Conservation (phyloP, 2,329 filamentous ascomycete species). For the Fusarium solani-melongenae region DNA sequence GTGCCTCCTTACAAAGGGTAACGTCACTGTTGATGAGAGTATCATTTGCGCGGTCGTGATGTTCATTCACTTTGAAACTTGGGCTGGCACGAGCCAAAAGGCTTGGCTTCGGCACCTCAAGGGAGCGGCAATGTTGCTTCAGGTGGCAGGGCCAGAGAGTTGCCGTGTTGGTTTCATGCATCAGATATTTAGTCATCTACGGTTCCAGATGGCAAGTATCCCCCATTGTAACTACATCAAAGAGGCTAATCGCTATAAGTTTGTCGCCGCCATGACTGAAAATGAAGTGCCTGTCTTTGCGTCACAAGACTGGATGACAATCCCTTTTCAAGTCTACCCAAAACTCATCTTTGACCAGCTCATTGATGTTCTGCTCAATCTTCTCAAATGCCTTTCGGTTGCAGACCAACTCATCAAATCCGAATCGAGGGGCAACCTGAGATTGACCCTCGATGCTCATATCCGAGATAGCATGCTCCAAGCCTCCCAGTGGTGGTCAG, state of each 20-base stretch:
- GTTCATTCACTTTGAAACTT: constrained; percentile 19
- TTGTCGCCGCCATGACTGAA: constrained; percentile 15
- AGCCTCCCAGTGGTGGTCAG: constrained; percentile 1
- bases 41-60: constrained; percentile 2
- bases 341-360: constrained; percentile 18
- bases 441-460: neutral
- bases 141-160: neutral
- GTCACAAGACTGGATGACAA: constrained; percentile 11
- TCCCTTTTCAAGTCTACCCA: constrained; percentile 11
- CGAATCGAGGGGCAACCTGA: neutral
- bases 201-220: constrained; percentile 8
- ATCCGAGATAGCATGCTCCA: neutral
- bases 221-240: too few relatives aligned
- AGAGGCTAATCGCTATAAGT: neutral
- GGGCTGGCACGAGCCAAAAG: constrained; percentile 9
- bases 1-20: neutral
- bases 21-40: neutral
- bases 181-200: constrained; percentile 17
- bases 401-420: neutral
- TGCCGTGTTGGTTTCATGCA: constrained; percentile 18
- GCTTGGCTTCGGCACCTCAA: constrained; percentile 21
- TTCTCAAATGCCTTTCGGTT: constrained; percentile 10
- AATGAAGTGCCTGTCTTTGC: constrained; percentile 10
- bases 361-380: constrained; percentile 4
- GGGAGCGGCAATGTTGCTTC: constrained; percentile 5